phyloP scores from a whole-genome alignment of 1,284 basidiomycete species.

The Ustilago sp. region DNA sequence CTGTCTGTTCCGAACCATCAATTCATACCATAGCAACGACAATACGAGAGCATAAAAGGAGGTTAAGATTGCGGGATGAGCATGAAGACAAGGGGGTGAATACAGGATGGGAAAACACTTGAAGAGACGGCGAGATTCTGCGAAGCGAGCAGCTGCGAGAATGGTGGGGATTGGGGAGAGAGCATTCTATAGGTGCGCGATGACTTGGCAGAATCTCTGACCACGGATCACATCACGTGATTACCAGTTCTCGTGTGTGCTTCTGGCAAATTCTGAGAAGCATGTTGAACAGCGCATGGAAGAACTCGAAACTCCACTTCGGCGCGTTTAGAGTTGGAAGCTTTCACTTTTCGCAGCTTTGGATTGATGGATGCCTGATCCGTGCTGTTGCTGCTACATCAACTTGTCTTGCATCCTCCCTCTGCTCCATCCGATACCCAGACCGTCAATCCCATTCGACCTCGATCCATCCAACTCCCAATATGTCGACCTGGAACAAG shows the following conservation, averaged over 20 bases:
- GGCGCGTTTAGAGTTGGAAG: conserved; percentile 13
- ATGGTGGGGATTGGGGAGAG: too few species aligned
- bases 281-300: conserved; percentile 12
- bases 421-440: not conserved
- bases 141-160: too few species aligned
- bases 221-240: too few species aligned
- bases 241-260: not conserved
- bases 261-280: conserved; percentile 42
- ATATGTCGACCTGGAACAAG: conserved; percentile 67
- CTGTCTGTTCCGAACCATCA: too few species aligned
- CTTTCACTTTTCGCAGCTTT: not conserved
- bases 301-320: conserved; percentile 22
- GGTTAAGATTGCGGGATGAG: too few species aligned
- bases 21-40: too few species aligned
- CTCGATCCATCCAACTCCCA: not conserved
- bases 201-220: too few species aligned
- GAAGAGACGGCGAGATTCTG: too few species aligned
- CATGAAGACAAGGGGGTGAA: too few species aligned
- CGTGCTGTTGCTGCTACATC: conserved; percentile 13
- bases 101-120: too few species aligned
- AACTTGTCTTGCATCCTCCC: not conserved
- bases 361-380: conserved; percentile 18
- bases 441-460: not conserved
- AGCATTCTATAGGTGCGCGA: too few species aligned
- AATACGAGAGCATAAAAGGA: too few species aligned